These are phyloP conservation scores for Kockiozyma suomiensis DNA, from an alignment of 805 yeast species.

Conservation along the genomic window DNA sequence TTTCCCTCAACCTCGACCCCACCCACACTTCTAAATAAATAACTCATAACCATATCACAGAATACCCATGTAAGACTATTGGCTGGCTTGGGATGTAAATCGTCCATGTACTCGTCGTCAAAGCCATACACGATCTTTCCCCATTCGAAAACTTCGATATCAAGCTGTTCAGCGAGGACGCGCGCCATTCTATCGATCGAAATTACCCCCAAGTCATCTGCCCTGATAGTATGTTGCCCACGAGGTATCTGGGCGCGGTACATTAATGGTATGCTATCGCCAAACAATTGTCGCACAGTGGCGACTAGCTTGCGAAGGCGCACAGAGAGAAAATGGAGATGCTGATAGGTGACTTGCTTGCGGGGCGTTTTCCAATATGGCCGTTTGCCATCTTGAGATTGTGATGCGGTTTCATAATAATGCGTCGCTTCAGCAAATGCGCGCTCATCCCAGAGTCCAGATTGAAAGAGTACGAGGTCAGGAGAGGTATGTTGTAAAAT, in stretches of 20 bases:
- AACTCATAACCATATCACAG: slow-evolving; percentile 22
- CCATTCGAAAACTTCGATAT: slow-evolving; percentile 30
- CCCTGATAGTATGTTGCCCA: background rate
- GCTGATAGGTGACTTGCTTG: slow-evolving; percentile 14
- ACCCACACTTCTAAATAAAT: slow-evolving; percentile 23
- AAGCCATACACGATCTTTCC: slow-evolving; percentile 18
- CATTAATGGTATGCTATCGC: slow-evolving; percentile 21
- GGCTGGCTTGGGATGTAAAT: slow-evolving; percentile 3
- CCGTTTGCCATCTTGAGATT: background rate
- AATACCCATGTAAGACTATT: slow-evolving; percentile 18
- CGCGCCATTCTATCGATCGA: slow-evolving; percentile 24
- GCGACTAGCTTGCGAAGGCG: slow-evolving; percentile 18
- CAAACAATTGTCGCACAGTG: slow-evolving; percentile 13
- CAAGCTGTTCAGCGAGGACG: slow-evolving; percentile 10
- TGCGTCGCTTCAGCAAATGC: slow-evolving; percentile 13
- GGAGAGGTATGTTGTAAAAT: slow-evolving; percentile 8
- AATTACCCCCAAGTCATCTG: slow-evolving; percentile 19
- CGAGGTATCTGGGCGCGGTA: slow-evolving; percentile 24
- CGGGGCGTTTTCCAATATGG: slow-evolving; percentile 3
- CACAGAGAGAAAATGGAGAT: slow-evolving; percentile 18
- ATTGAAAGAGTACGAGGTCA: slow-evolving; percentile 26
- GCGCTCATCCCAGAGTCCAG: slow-evolving; percentile 33
- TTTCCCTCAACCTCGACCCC: slow-evolving; percentile 20
- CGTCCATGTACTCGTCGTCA: slow-evolving; percentile 12
- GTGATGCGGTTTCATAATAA: background rate